Base-by-base conservation (phyloP, 495 filamentous ascomycete genomes). In the Penicillium angulare region DNA sequence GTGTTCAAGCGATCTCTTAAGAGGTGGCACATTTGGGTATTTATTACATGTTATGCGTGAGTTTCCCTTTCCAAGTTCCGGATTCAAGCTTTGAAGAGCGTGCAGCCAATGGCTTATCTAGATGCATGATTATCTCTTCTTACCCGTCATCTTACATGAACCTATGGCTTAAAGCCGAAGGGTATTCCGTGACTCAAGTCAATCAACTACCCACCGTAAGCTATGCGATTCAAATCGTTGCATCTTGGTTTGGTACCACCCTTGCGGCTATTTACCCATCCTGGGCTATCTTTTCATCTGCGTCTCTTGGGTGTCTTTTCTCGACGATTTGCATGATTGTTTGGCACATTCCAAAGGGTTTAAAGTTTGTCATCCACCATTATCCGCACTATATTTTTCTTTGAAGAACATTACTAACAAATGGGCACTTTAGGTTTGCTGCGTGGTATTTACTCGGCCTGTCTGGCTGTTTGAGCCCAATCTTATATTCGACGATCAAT, bases 21-120 rank as follows among this genome's bases (percentile, higher is more conserved):
- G 24, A 49, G 72, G n/a, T 78, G 74, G 75, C 73, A 75, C 52
- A 75, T 77, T 9, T 78, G 69, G 64, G 57, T 76, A 3, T 78
- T 78, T 33, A 62, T 77, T 6, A 60, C 63, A 15, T 71, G 61
- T 23, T 76, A 75, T 31, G 68, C 69, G 73, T 73, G 44, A 61
- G 69, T 64, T n/a, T n/a, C n/a, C n/a, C n/a, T n/a, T n/a, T n/a
- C n/a, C n/a, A n/a, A n/a, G n/a, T n/a, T n/a, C n/a, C n/a, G 7
- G 6, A 33, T 8, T 12, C 9, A 7, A 12, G 8, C n/a, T 1
- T 34, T 22, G 2, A 32, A 33, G 17, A 7, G 23, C 39, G 24
- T 6, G 24, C 20, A 12, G 21, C 32, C 51, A 20, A 44, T 16
- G 33, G 12, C 26, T 33, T 2, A 2, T 22, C n/a, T 22, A 66